Conservation (phyloP, 306 rosid genomes). For the Cucumis hystrix region DNA sequence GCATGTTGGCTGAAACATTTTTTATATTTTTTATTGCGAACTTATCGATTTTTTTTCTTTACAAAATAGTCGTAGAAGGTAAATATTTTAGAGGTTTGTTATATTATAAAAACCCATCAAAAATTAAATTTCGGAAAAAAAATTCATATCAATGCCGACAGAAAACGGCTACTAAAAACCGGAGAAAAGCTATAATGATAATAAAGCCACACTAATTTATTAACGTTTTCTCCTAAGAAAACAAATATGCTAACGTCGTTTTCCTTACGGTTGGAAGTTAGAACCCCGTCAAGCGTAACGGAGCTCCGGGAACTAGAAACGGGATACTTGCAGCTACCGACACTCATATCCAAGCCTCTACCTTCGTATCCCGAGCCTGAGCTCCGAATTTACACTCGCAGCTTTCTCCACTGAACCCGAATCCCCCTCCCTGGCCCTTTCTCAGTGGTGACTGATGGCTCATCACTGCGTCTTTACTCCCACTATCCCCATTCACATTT, state of each 20-base stretch:
- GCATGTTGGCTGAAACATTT: too few species aligned
- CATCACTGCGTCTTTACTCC: background rate
- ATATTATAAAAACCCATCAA: too few species aligned
- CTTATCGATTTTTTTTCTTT: too few species aligned
- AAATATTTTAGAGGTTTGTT: too few species aligned
- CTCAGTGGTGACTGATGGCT: background rate
- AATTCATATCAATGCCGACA: background rate
- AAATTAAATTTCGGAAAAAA: too few species aligned
- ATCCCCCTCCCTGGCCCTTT: slow-evolving; percentile 9
- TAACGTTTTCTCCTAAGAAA: background rate
- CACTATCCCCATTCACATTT: background rate
- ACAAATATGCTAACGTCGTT: background rate
- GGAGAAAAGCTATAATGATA: background rate
- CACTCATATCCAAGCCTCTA: slow-evolving; percentile 8
- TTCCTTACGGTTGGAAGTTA: background rate
- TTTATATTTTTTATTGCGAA: too few species aligned
- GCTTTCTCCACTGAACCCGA: slow-evolving; percentile 7
- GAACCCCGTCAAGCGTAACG: slow-evolving; percentile 4
- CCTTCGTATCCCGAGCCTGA: slow-evolving; percentile 15
- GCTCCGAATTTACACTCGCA: background rate
- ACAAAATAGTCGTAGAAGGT: too few species aligned
- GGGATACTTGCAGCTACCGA: slow-evolving; percentile 11
- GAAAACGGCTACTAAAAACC: background rate
- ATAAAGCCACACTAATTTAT: background rate
- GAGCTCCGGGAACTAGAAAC: background rate